Conservation (phyloP, 148 eudicot species). For the Tetragonia tetragonoides region DNA sequence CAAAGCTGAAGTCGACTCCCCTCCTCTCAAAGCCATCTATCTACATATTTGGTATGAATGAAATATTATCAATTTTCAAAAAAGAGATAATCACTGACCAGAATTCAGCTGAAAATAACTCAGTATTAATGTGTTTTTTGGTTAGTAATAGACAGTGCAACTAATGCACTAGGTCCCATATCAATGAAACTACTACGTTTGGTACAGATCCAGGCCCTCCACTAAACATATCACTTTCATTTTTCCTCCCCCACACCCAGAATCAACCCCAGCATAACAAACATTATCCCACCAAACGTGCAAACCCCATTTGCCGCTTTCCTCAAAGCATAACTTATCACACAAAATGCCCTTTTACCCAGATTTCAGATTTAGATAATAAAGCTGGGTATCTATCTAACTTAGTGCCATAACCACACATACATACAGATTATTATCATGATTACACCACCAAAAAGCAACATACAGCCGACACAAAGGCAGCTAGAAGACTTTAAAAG, state of each 20-base stretch:
- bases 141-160: not conserved
- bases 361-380: not conserved
- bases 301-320: slow-evolving; percentile 15
- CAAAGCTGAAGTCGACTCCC: not conserved
- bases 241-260: not conserved
- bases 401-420: slow-evolving; percentile 10
- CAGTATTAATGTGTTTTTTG: not conserved
- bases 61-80: not conserved
- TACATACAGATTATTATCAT: slow-evolving; percentile 29
- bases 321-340: not conserved
- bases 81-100: not conserved
- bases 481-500: not conserved
- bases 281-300: not conserved
- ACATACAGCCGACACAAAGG: slow-evolving; percentile 27
- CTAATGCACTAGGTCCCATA: not conserved
- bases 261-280: not conserved
- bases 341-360: slow-evolving; percentile 16
- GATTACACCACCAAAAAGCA: slow-evolving; percentile 34
- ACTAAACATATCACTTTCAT: slow-evolving; percentile 2
- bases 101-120: not conserved
- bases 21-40: not conserved
- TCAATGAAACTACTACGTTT: not conserved
- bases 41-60: not conserved
- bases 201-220: not conserved
- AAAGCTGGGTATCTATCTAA: not conserved